These are phyloP conservation scores for Pseudophaeomoniella oleicola DNA, from an alignment of 2,329 filamentous ascomycete genomes.

Conservation along the genomic window DNA sequence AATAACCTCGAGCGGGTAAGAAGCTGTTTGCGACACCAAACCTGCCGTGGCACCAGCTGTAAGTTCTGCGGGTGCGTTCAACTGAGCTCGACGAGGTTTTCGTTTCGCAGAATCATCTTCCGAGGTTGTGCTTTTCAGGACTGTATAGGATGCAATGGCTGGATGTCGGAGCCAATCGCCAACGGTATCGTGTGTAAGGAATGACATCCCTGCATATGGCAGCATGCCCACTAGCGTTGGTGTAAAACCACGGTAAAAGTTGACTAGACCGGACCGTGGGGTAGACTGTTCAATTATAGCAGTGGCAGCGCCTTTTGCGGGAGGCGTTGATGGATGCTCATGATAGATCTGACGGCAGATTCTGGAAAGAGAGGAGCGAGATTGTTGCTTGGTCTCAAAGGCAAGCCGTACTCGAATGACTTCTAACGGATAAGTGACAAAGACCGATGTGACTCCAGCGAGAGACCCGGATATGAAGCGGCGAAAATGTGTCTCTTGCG, in stretches of 20 bases:
- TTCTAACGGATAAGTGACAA: constrained; percentile 91
- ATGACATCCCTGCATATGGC: constrained; percentile 89
- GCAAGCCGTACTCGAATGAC: constrained; percentile 83
- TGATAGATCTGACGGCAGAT: constrained; percentile 81
- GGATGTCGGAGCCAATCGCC: constrained; percentile 69
- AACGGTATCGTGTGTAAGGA: constrained; percentile 83
- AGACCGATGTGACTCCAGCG: constrained; percentile 72
- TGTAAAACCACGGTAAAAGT: constrained; percentile 91
- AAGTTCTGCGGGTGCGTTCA: constrained; percentile 79
- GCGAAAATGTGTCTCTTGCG: constrained; percentile 67
- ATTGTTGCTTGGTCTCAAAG: constrained; percentile 74
- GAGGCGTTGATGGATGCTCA: constrained; percentile 42
- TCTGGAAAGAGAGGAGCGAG: constrained; percentile 52
- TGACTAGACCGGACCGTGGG: constrained; percentile 56
- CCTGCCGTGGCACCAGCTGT: constrained; percentile 73
- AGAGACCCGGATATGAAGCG: constrained; percentile 36
- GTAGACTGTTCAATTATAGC: constrained; percentile 34
- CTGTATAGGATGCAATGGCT: constrained; percentile 56
- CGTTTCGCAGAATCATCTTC: constrained; percentile 19
- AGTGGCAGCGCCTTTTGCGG: constrained; percentile 18
- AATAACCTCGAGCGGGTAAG: constrained; percentile 89
- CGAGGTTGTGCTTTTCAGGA: constrained; percentile 40
- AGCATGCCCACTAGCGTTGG: constrained; percentile 90
- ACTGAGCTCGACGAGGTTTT: constrained; percentile 46
- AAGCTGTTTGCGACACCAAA: constrained; percentile 76